Evolutionary conservation across 2,329 filamentous ascomycete species (phyloP), one percentile per base, ranked within the genome.

Genomic region (Fusarium sp.): DNA sequence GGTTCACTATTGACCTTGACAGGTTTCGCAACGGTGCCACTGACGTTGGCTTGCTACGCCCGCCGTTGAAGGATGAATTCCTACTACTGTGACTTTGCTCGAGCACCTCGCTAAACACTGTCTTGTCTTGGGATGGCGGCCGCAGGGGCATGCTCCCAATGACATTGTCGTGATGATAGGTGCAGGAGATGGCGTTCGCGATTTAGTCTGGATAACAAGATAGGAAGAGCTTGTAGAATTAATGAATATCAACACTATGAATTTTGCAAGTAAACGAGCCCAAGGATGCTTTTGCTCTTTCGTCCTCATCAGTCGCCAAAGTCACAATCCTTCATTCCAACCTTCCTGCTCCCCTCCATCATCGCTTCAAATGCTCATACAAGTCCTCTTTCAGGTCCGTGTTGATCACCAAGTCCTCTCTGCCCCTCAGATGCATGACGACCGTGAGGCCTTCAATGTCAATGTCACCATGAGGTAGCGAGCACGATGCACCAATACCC

Each of bases 351-450:
- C 25, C 51, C 13, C 37, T 49, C 54, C 49, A 44, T 42, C 37
- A 45, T 27, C 44, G 43, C 33, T 35, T 56, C 44, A 36, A 23
- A 13, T 65, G 57, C 39, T 67, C 47, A 35, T 64, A 67, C 47
- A 82, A 71, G 23, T 60, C 59, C 25, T 64, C 50, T 44, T 59
- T 72, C 59, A 82, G 71, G 66, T 82, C 78, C 3, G 81, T 83
- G 50, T 80, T 81, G 65, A 84, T 79, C 42, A 83, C 77, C 65
- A 84, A 63, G 57, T 84, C 81, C 43, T 83, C 80, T 69, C 76
- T 80, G 39, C 77, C 76, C 63, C 71, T 78, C 65, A 81, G 71
- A 69, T 83, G 82, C 70, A 84, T 73, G 42, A 83, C 78, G 56
- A 83, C 79, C 6, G 81, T 84, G 47, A 84, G 67, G 10, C 80